Base-by-base conservation (phyloP, 2,329 filamentous ascomycete species). In the Bisporella sp. region DNA sequence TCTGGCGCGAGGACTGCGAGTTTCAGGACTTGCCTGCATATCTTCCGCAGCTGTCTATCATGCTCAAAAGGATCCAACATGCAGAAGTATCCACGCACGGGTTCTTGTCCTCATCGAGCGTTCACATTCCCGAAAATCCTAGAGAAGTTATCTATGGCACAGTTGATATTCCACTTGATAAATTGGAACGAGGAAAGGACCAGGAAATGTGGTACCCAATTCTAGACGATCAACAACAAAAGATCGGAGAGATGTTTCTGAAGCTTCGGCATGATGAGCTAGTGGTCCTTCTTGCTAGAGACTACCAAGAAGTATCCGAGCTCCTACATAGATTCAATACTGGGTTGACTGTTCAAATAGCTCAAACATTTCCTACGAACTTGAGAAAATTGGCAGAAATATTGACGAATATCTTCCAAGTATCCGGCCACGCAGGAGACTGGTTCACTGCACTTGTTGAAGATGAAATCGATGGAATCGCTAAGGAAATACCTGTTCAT, bases 381-480 rank as follows among this genome's bases (percentile, higher is more conserved):
- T 73, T 96, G 33, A 85, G 86, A 48, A 78, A 81, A n/a, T 68
- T 97, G 6, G 87, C 90, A 2, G 91, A 96, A 64, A 83, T 87
- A 31, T 81, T 97, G 37, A 72, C 97, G 56, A 95, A 97, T 65
- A 95, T 99, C 47, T 99, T 92, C 62, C 93, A 99, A 64, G 91
- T 95, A 3, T 92, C 90, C 2, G 89, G 89, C 0, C 81, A 81
- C 37, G 87, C 88, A 2, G 78, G 79, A 41, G 89, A 96, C 52
- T 99, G 93, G 93, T 77, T 99, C 28, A 93, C 89, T 75, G 84
- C 89, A 2, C 73, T 99, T 40, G 88, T 96, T 0, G 93, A 99
- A 67, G 92, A 97, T 64, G 93, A 99, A 67, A 97, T 99, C 51
- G 93, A 97, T 62, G 92, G 92, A 0, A 84, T 93, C 13, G 82